A percentile compares a stretch with the other conserved stretches of the same genome.
phyloP scores from a whole-genome alignment of 2,329 filamentous ascomycete species.

The Stagonosporopsis cucurbitacearum region DNA sequence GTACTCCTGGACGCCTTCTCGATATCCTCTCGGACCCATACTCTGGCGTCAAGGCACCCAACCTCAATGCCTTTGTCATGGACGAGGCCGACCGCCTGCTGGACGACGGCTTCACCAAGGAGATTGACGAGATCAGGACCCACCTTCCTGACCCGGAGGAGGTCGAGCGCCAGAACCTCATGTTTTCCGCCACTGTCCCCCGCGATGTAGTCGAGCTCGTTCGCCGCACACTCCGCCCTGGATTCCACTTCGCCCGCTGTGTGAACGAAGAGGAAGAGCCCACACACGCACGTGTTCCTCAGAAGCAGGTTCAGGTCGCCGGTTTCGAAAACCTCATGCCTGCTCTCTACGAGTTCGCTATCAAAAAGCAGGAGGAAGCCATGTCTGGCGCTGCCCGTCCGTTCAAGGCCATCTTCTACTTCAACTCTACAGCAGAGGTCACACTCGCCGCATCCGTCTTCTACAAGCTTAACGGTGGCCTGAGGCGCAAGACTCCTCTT shows the following conservation, averaged over 20 bases:
- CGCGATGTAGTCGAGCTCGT: slow-evolving; percentile 82
- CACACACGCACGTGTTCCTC: slow-evolving; percentile 84
- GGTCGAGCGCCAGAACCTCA: slow-evolving; percentile 82
- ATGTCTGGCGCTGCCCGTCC: slow-evolving; percentile 58
- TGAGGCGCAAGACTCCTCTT: slow-evolving; percentile 38
- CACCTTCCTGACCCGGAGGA: slow-evolving; percentile 66
- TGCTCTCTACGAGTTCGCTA: slow-evolving; percentile 75
- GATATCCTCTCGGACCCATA: slow-evolving; percentile 76
- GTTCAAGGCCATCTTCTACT: slow-evolving; percentile 97
- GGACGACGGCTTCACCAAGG: slow-evolving; percentile 62
- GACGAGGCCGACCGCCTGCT: slow-evolving; percentile 73
- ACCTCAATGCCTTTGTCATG: slow-evolving; percentile 65
- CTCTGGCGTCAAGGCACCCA: slow-evolving; percentile 68
- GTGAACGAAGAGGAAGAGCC: slow-evolving; percentile 80
- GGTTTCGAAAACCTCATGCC: slow-evolving; percentile 80
- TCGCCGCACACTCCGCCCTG: slow-evolving; percentile 74
- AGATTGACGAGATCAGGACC: slow-evolving; percentile 56
- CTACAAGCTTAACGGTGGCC: slow-evolving; percentile 53
- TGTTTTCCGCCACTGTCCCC: slow-evolving; percentile 95
- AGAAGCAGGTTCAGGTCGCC: slow-evolving; percentile 71
- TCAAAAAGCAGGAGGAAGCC: slow-evolving; percentile 62
- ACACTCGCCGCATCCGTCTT: slow-evolving; percentile 68
- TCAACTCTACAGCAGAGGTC: slow-evolving; percentile 78
- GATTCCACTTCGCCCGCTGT: slow-evolving; percentile 92
- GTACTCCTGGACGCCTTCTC: slow-evolving; percentile 84